phyloP scores from a whole-genome alignment of 495 filamentous ascomycete genomes.

The Hypoxylon trugodes region DNA sequence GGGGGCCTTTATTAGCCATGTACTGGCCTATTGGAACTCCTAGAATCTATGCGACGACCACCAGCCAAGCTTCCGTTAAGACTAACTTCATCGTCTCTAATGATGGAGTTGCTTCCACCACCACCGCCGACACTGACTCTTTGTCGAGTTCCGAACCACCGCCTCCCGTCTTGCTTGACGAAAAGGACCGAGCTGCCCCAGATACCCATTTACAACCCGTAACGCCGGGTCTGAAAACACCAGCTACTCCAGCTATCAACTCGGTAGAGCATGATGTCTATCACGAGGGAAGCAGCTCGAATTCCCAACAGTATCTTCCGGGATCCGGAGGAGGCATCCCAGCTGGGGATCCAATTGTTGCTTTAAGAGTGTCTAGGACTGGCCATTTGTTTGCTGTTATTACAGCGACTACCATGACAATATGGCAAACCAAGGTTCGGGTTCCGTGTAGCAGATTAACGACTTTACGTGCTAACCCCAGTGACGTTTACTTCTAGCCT shows the following conservation, averaged over 20 bases:
- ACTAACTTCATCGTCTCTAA: conserved; percentile 47
- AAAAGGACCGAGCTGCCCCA: conserved; percentile 32
- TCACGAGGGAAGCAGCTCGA: conserved; percentile 38
- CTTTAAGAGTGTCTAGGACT: conserved; percentile 78
- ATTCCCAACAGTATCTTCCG: conserved; percentile 34
- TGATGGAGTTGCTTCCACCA: conserved; percentile 48
- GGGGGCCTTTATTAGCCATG: conserved; percentile 67
- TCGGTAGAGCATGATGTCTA: conserved; percentile 60
- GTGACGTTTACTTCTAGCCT: conserved; percentile 64
- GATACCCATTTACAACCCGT: conserved; percentile 39
- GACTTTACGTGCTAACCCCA: conserved; percentile 34
- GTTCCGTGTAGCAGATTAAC: neutral
- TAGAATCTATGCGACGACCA: conserved; percentile 80
- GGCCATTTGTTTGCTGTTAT: conserved; percentile 91
- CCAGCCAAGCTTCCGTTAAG: conserved; percentile 61
- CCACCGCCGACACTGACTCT: conserved; percentile 45
- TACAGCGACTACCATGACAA: conserved; percentile 78
- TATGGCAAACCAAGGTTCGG: conserved; percentile 95
- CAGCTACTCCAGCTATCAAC: conserved; percentile 60
- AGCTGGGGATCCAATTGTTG: conserved; percentile 69
- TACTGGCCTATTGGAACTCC: conserved; percentile 97
- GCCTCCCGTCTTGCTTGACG: conserved; percentile 42
- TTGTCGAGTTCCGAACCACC: conserved; percentile 42
- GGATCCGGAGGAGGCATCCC: conserved; percentile 36
- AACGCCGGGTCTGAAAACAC: conserved; percentile 57